Evolutionary conservation across 1,284 basidiomycete species (phyloP).

Genomic region (Malassezia brasiliensis): DNA sequence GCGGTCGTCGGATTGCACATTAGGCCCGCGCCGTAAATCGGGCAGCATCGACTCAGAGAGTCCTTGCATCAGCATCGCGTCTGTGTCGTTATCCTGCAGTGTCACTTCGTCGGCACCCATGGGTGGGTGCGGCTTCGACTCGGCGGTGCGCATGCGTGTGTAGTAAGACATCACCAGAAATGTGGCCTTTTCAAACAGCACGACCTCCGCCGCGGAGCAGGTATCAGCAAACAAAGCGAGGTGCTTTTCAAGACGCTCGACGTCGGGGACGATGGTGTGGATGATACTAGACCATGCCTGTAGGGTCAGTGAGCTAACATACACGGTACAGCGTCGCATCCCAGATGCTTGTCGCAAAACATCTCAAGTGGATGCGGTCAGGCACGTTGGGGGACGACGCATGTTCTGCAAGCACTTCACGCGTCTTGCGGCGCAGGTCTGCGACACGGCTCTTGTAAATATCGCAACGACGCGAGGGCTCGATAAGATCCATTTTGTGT

Average conservation of each 20-base stretch:
- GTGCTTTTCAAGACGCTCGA: constrained; percentile 73
- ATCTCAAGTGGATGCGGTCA: constrained; percentile 37
- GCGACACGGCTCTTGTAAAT: constrained; percentile 56
- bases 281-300: constrained; percentile 97
- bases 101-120: background rate
- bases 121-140: background rate
- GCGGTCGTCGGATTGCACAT: constrained; percentile 62
- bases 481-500: constrained; percentile 83
- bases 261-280: constrained; percentile 89
- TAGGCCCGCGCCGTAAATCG: constrained; percentile 49
- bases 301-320: constrained; percentile 29
- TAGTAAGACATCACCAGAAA: constrained; percentile 73
- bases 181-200: constrained; percentile 91
- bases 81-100: constrained; percentile 3
- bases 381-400: constrained; percentile 54
- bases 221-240: constrained; percentile 73
- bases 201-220: constrained; percentile 80
- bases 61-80: constrained; percentile 5
- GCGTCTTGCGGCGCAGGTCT: constrained; percentile 34
- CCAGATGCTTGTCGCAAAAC: constrained; percentile 91
- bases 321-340: constrained; percentile 95
- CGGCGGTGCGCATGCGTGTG: background rate
- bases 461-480: constrained; percentile 55
- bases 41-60: constrained; percentile 11
- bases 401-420: constrained; percentile 20